These are phyloP conservation scores for Apiotrichum veenhuisii DNA, from an alignment of 1,284 basidiomycete genomes.

Conservation along the genomic window DNA sequence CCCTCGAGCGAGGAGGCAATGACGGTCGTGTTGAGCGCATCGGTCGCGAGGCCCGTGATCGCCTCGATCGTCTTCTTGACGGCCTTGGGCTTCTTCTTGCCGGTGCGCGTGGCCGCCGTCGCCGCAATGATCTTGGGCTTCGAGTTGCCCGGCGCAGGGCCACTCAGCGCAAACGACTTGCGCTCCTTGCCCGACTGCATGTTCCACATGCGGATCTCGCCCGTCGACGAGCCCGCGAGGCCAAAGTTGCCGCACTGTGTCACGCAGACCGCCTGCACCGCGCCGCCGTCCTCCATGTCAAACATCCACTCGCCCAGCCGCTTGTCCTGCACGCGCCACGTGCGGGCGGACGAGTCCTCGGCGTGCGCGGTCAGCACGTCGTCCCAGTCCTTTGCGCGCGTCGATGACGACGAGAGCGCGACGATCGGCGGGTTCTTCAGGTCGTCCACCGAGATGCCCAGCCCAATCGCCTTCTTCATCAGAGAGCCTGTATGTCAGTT, in stretches of 20 bases:
- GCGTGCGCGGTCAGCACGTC: conserved; percentile 87
- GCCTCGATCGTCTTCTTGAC: conserved; percentile 55
- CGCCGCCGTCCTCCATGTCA: conserved; percentile 44
- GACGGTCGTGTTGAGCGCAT: conserved; percentile 76
- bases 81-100: conserved; percentile 45
- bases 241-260: conserved; percentile 97
- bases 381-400: conserved; percentile 93
- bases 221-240: conserved; percentile 73
- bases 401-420: conserved; percentile 71
- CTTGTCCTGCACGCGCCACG: conserved; percentile 83
- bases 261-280: conserved; percentile 71
- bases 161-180: conserved; percentile 61
- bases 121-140: conserved; percentile 47
- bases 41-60: conserved; percentile 79
- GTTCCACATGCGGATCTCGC: conserved; percentile 83
- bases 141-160: conserved; percentile 60
- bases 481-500: conserved; percentile 60
- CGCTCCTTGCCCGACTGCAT: conserved; percentile 90
- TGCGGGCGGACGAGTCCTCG: conserved; percentile 72
- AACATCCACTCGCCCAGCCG: conserved; percentile 66
- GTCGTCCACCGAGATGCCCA: conserved; percentile 72
- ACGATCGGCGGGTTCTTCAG: conserved; percentile 78
- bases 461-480: conserved; percentile 73
- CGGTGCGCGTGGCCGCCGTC: conserved; percentile 21
- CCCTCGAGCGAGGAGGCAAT: conserved; percentile 85